Evolutionary conservation across 108 stramenopile species (phyloP), one percentile per base, ranked within the genome.

Genomic region (Schizochytrium sp.): DNA sequence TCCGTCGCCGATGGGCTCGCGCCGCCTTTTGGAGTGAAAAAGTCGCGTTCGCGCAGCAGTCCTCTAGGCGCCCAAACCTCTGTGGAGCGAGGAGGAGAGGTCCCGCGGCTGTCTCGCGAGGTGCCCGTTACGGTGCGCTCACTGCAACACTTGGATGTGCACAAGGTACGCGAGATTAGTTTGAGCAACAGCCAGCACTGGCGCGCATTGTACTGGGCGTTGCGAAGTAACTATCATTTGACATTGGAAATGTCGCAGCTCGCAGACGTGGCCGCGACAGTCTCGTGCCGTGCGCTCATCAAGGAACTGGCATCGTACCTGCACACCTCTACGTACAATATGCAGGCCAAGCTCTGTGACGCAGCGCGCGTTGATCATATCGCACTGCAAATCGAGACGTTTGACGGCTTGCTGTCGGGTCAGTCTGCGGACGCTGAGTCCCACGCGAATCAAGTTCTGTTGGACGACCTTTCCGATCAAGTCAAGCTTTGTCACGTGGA

Each of bases 291-390:
- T 6, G 14, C 63, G 25, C 25, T 69, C 10, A 83, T 83, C 51
- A 47, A 83, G 45, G 23, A 83, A 3, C 51, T 83, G 45, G 51
- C 76, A 12, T 83, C 76, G n/a, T 12, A 25, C n/a, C 51, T 83
- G 45, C 76, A 83, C 76, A 83, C 48, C 12, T 47, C 16, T 12
- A 83, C 76, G 51, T 83, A 83, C 28, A 28, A 83, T 12, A 47
- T 53, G 48, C 76, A 83, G 51, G 76, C 76, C 19, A 53, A 47
- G 28, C 76, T 83, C 18, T 47, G 76, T 12, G 76, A 83, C n/a
- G 76, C 76, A 6, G 76, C 51, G 6, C 76, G 76, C 51, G 51
- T 83, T 83, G 76, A 83, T 4, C 76, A 83, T 83, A 53, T 83
- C 3, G 51, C 76, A 0, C 16, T 53, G 45, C 76, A 83, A 28